phyloP scores from a whole-genome alignment of 805 yeast genomes.

The Helenozyma rhizophorensis region DNA sequence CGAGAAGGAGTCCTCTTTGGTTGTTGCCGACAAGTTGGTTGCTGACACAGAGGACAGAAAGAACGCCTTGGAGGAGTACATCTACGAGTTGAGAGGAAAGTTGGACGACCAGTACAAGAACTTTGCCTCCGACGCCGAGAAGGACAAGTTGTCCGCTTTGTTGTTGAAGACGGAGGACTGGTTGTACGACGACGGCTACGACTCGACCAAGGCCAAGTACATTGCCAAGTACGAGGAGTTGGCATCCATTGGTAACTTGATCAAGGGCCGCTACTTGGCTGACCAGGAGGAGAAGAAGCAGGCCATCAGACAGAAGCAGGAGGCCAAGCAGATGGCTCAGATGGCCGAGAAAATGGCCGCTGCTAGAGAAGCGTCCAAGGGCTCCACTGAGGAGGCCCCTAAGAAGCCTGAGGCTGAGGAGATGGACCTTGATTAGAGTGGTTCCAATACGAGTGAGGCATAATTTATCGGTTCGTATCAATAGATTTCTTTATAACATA shows the following conservation, averaged over 20 bases:
- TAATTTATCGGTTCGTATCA: too few relatives aligned
- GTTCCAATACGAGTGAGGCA: too few relatives aligned
- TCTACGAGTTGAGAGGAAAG: constrained; percentile 95
- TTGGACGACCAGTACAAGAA: constrained; percentile 85
- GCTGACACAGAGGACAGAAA: constrained; percentile 98
- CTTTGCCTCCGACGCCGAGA: constrained; percentile 90
- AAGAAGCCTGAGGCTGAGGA: constrained; percentile 15
- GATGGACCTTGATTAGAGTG: constrained; percentile 17
- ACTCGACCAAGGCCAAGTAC: constrained; percentile 92
- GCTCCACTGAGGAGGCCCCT: constrained; percentile 19
- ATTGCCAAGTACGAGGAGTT: constrained; percentile 97
- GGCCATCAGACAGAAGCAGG: constrained; percentile 79
- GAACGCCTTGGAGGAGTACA: constrained; percentile 97
- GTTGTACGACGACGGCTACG: constrained; percentile 97
- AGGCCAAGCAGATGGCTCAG: constrained; percentile 77
- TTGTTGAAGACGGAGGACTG: constrained; percentile 91
- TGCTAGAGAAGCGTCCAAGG: constrained; percentile 54
- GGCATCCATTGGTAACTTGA: constrained; percentile 89
- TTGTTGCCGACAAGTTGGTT: constrained; percentile 89
- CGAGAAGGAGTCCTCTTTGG: constrained; percentile 82
- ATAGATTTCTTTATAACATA: too few relatives aligned
- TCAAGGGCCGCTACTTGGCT: constrained; percentile 90
- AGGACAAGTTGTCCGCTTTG: constrained; percentile 67
- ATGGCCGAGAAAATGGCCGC: constrained; percentile 83
- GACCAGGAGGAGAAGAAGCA: constrained; percentile 95